Evolutionary conservation across 176 grass and related monocot genomes (phyloP), one percentile per base, ranked within the genome.

Genomic region (Typha latifolia): DNA sequence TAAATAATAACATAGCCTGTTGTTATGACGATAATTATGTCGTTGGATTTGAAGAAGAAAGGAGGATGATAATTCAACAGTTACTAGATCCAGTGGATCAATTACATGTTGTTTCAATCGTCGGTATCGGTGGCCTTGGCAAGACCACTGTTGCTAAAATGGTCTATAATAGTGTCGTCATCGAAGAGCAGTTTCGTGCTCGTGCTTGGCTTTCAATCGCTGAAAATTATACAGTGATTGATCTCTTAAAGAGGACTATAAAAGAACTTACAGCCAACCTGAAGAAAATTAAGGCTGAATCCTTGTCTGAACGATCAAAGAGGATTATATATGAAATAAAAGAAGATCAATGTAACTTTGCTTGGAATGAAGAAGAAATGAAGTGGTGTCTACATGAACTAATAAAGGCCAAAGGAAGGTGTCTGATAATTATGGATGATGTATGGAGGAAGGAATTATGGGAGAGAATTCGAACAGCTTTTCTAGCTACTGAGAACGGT

Each of bases 391-490:
- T 76, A 4, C 48, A 68, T 24, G 73, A 76, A 65, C 63, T 76
- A 3, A 68, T 76, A 76, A 76, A 61, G 49, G 23, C 27, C 9
- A 76, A 61, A 76, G 73, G 73, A 34, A 76, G 67, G 49, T 76
- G 73, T 21, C 16, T 76, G 20, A 76, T 76, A 67, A 48, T 76
- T 24, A 55, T 76, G 11, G 73, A 76, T 68, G 29, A 76, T 76
- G 62, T 76, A 15, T 31, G 64, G 12, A 76, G 63, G 8, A 76
- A 76, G 64, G 73, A 76, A 14, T 29, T 76, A 8, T 76, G 73
- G 73, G 64, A 68, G 29, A 66, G 73, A 61, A 68, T 76, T 52
- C n/a, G 49, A 18, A 67, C 29, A 55, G 49, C 73, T 26, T 61
- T 76, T 68, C 34, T 61, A 14, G 47, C 15, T 20, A 76, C 64